phyloP scores from a whole-genome alignment of 805 yeast genomes.

The Komagataella populi region DNA sequence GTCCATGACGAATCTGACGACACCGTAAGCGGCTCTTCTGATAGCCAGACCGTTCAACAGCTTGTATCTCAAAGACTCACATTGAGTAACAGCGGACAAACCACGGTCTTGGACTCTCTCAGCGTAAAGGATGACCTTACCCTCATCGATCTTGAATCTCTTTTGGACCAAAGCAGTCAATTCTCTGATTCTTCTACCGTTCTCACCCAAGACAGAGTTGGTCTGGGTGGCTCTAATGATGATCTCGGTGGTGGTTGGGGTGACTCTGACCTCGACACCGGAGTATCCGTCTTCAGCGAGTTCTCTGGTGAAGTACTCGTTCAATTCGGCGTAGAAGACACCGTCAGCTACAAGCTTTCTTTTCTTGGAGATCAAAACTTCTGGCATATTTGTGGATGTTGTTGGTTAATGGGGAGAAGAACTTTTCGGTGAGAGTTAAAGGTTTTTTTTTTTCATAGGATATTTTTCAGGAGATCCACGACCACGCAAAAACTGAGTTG shows the following conservation, averaged over 20 bases:
- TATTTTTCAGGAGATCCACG: background rate
- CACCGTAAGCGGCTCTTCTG: conserved; percentile 99
- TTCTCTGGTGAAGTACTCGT: conserved; percentile 99
- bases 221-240: conserved; percentile 99
- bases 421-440: background rate
- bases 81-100: conserved; percentile 98
- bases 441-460: background rate
- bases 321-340: conserved; percentile 99
- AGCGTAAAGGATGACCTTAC: conserved; percentile 88
- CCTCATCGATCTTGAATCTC: conserved; percentile 95
- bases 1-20: conserved; percentile 98
- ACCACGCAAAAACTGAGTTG: background rate
- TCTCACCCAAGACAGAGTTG: conserved; percentile 97
- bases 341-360: conserved; percentile 99
- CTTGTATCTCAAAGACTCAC: conserved; percentile 97
- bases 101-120: conserved; percentile 99
- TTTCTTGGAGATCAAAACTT: conserved; percentile 73
- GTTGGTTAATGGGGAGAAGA: conserved; percentile 1
- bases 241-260: conserved; percentile 96
- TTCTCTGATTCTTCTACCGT: conserved; percentile 99
- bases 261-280: conserved; percentile 98
- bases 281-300: conserved; percentile 99
- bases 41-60: conserved; percentile 97
- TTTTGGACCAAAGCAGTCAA: conserved; percentile 94
- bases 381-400: conserved; percentile 10